A percentile compares a stretch with the other conserved stretches of the same genome.
phyloP scores from a whole-genome alignment of 2,329 filamentous ascomycete genomes.

The Leptoxyphium fumago region DNA sequence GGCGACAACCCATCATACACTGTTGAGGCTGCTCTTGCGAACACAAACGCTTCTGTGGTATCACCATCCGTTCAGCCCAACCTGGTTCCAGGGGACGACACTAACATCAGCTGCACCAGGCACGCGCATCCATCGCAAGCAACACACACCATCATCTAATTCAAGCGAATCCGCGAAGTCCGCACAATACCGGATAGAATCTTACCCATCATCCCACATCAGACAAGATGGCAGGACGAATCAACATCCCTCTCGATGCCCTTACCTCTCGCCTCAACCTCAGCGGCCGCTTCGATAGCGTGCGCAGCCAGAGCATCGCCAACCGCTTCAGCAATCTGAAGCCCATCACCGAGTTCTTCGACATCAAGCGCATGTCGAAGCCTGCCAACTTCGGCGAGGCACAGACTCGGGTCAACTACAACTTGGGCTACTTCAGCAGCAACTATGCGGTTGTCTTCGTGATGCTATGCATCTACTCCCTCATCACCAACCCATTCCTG shows the following conservation, averaged over 20 bases:
- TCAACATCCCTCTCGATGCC: constrained; percentile 84
- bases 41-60: too few species aligned
- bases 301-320: constrained; percentile 64
- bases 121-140: too few species aligned
- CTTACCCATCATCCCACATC: too few species aligned
- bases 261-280: constrained; percentile 85
- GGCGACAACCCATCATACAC: too few species aligned
- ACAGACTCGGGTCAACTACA: constrained; percentile 92
- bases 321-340: constrained; percentile 84
- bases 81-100: too few species aligned
- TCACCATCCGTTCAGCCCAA: too few species aligned
- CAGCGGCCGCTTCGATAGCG: constrained; percentile 65
- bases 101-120: too few species aligned
- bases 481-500: constrained; percentile 73
- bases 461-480: constrained; percentile 90
- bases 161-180: too few species aligned
- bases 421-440: constrained; percentile 91
- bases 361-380: constrained; percentile 90
- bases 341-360: constrained; percentile 84
- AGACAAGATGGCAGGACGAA: constrained; percentile 34
- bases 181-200: too few species aligned
- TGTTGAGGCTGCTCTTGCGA: too few species aligned
- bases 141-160: too few species aligned
- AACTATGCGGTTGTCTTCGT: constrained; percentile 91
- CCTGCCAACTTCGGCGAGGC: constrained; percentile 80